These are phyloP conservation scores for Ganoderma meredithae DNA, from an alignment of 1,284 basidiomycete genomes.

Conservation along the genomic window DNA sequence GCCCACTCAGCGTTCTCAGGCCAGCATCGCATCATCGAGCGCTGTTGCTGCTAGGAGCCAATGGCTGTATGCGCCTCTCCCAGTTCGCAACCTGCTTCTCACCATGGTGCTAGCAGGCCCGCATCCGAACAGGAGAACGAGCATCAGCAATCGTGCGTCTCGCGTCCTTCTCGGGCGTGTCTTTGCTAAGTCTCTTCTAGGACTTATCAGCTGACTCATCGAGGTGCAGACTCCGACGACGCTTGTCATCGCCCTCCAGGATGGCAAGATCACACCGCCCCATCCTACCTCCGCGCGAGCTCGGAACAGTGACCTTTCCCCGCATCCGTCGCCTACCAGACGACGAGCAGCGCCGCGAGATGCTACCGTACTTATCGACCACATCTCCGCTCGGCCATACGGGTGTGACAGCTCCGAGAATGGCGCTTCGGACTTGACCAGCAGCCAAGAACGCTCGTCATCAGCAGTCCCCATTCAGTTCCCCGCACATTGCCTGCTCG, in stretches of 20 bases:
- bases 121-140: slow-evolving; percentile 4
- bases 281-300: background rate
- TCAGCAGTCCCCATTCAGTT: background rate
- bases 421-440: background rate
- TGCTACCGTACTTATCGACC: background rate
- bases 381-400: background rate
- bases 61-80: slow-evolving; percentile 2
- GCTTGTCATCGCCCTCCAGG: background rate
- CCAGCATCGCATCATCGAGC: background rate
- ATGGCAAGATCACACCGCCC: background rate
- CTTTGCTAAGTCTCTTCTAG: slow-evolving; percentile 20
- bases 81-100: background rate
- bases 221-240: background rate
- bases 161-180: slow-evolving; percentile 9
- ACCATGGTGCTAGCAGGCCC: background rate
- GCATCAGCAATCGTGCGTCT: background rate
- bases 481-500: slow-evolving; percentile 1
- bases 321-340: background rate
- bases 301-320: background rate
- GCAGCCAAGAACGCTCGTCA: background rate
- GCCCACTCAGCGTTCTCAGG: slow-evolving; percentile 4
- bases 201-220: slow-evolving; percentile 16
- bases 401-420: background rate
- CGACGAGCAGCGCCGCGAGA: background rate
- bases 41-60: slow-evolving; percentile 4